Base-by-base conservation (phyloP, 805 yeast genomes). In the Novakomyces olei region DNA sequence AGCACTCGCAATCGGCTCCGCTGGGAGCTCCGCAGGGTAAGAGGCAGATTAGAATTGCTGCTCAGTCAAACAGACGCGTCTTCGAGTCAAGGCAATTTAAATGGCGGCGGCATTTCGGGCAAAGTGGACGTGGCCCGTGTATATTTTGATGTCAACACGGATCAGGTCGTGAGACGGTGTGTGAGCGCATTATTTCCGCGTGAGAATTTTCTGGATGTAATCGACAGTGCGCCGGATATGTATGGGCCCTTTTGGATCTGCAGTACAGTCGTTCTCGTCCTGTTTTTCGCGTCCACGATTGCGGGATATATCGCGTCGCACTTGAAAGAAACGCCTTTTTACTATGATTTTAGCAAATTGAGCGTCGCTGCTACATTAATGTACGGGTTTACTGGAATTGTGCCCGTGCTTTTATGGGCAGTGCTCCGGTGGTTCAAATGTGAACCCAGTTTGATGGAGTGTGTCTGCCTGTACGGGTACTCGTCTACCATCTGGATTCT, bases 231-330 rank as follows among this genome's bases (percentile, higher is more conserved):
- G 10, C 67, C 73, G 3, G 96, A 83, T 45, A 54, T 83, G 34
- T 85, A 80, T 49, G 94, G 94, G 1, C 75, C 91, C 5, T 57
- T 80, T 14, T 83, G 96, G 96, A 70, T 83, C 28, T 76, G 85
- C 8, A 80, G 81, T 0, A 74, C 92, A 0, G 66, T 79, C 32
- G 68, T 78, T 1, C 67, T 77, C 40, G 56, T 72, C 20, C 59
- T 78, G 48, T 81, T 81, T 53, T 70, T 80, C 36, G 64, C 81
- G 29, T 66, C 75, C 23, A 73, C 92, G 0, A 63, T 77, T 15
- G 65, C 77, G 2, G 69, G 72, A 30, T 46, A 75, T 15, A 43
- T 80, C n/a, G 56, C 69, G n/a, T 61, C 66, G 17, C 45, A 49
- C 30, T 49, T 52, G 16, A 56, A 55, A 15, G 55, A 60, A 5